Conservation (phyloP, 768 basidiomycete species). For the Naganishia onofrii region DNA sequence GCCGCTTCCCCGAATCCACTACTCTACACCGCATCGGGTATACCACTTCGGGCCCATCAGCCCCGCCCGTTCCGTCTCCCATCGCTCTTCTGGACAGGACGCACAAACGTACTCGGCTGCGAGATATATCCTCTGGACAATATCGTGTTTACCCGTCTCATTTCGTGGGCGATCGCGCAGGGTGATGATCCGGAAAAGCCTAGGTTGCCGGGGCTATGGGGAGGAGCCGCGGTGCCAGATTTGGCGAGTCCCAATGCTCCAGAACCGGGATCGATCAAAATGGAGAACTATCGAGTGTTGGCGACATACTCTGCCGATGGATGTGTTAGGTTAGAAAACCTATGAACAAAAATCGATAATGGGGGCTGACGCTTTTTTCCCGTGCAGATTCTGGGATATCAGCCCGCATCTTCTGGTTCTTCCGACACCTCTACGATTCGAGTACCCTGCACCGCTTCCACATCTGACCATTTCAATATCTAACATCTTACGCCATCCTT, state of each 20-base stretch:
- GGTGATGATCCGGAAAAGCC: constrained; percentile 56
- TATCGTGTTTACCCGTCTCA: constrained; percentile 54
- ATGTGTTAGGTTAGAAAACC: constrained; percentile 52
- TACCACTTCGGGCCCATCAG: constrained; percentile 32
- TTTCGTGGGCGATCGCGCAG: constrained; percentile 58
- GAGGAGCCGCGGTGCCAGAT: constrained; percentile 46
- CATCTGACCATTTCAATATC: constrained; percentile 64
- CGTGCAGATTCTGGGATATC: constrained; percentile 65
- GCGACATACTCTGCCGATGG: constrained; percentile 65
- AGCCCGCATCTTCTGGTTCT: constrained; percentile 65
- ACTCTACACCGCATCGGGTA: neutral
- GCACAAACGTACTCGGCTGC: constrained; percentile 43
- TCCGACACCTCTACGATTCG: constrained; percentile 59
- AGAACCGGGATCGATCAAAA: constrained; percentile 48
- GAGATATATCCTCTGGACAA: constrained; percentile 50
- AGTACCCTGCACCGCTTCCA: constrained; percentile 67
- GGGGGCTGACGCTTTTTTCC: neutral
- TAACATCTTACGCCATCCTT: constrained; percentile 54
- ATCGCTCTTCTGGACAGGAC: constrained; percentile 47
- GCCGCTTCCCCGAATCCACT: constrained; percentile 30
- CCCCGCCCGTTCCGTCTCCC: constrained; percentile 44
- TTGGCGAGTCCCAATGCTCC: constrained; percentile 45
- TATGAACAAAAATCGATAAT: neutral
- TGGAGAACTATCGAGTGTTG: constrained; percentile 63
- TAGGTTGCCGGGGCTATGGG: constrained; percentile 42